phyloP scores from a whole-genome alignment of 768 basidiomycete species.

The Cytidiella melzeri region DNA sequence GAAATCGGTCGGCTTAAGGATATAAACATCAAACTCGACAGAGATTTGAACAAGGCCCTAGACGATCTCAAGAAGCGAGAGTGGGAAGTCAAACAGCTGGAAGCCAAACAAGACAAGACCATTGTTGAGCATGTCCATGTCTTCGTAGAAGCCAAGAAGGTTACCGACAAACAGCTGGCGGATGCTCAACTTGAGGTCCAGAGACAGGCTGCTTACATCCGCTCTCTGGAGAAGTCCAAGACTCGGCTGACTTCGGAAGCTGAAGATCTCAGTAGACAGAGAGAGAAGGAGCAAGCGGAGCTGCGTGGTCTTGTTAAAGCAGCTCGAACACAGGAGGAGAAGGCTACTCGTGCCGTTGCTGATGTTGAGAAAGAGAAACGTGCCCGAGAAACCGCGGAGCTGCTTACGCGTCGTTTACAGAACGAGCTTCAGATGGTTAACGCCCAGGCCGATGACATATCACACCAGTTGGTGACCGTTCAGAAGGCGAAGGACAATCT shows the following conservation, averaged over 20 bases:
- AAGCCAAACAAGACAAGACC: constrained; percentile 91
- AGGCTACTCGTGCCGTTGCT: constrained; percentile 44
- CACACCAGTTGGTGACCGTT: constrained; percentile 44
- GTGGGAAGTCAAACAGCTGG: constrained; percentile 81
- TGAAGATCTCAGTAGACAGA: constrained; percentile 75
- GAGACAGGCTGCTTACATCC: constrained; percentile 68
- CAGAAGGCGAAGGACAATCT: constrained; percentile 61
- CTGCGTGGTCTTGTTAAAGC: constrained; percentile 67
- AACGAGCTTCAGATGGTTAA: constrained; percentile 50
- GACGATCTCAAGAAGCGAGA: constrained; percentile 76
- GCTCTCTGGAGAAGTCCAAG: constrained; percentile 83
- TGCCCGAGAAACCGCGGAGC: constrained; percentile 59
- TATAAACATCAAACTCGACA: constrained; percentile 62
- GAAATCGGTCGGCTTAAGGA: constrained; percentile 69
- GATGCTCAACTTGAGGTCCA: constrained; percentile 76
- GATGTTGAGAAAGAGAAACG: constrained; percentile 65
- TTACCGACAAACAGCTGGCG: constrained; percentile 85
- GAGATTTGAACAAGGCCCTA: constrained; percentile 76
- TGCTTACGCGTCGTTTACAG: constrained; percentile 53
- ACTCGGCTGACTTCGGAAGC: constrained; percentile 67
- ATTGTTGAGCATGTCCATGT: constrained; percentile 98
- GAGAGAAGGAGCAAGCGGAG: constrained; percentile 62
- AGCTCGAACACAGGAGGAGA: constrained; percentile 54
- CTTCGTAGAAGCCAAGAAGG: constrained; percentile 89
- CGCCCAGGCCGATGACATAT: constrained; percentile 50